Conservation (phyloP, 1,139 yeast genomes). For the Pichia sp. region DNA sequence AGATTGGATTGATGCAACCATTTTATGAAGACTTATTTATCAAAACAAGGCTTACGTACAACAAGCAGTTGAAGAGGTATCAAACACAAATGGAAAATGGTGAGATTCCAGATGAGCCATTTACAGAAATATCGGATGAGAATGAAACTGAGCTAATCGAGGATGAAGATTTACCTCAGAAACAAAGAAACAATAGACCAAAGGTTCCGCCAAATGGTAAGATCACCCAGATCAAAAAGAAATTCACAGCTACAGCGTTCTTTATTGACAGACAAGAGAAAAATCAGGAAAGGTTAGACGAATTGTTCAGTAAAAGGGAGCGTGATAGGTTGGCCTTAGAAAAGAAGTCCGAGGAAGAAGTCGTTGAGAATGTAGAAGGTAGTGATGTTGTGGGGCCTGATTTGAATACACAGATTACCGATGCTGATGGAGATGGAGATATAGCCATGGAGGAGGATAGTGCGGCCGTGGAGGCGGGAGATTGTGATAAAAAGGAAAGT, state of each 20-base stretch:
- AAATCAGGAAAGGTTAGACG: constrained; percentile 9
- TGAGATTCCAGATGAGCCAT: constrained; percentile 10
- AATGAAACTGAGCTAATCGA: constrained; percentile 53
- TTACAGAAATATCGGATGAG: constrained; percentile 26
- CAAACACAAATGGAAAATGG: constrained; percentile 16
- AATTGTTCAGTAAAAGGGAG: constrained; percentile 1
- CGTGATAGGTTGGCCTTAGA: too few species aligned
- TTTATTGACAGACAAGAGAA: constrained; percentile 30
- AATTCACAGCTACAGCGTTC: constrained; percentile 45
- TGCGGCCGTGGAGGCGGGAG: too few species aligned
- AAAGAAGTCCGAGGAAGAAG: too few species aligned
- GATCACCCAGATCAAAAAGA: constrained; percentile 64
- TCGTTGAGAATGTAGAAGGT: too few species aligned
- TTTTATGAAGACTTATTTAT: constrained; percentile 47
- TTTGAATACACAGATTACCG: too few species aligned
- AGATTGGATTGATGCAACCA: constrained; percentile 54
- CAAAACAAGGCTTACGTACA: constrained; percentile 39
- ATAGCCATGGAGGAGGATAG: too few species aligned
- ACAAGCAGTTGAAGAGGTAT: constrained; percentile 48
- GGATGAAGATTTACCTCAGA: constrained; percentile 77
- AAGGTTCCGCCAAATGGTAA: constrained; percentile 93
- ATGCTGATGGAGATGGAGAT: too few species aligned
- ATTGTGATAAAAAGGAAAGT: too few species aligned
- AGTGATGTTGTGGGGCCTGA: too few species aligned
- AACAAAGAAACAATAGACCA: constrained; percentile 72